Conservation (phyloP, 331 rosid species). For the Erythrophleum ivorense region DNA sequence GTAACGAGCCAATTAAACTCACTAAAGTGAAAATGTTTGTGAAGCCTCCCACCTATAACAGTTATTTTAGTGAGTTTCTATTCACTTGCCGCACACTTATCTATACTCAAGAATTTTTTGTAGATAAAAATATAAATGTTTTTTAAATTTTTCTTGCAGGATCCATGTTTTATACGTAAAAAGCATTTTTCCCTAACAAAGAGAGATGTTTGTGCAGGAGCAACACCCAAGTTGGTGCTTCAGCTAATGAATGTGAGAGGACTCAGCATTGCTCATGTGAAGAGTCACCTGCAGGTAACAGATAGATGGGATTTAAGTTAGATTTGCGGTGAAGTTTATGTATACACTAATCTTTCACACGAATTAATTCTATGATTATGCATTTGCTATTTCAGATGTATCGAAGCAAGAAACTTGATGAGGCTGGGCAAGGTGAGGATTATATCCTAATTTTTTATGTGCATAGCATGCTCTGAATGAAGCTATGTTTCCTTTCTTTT, state of each 20-base stretch:
- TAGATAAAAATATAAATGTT: background rate
- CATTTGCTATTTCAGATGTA: slow-evolving; percentile 72
- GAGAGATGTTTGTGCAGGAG: slow-evolving; percentile 47
- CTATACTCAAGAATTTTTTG: background rate
- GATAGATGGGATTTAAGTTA: background rate
- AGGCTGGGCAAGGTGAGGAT: slow-evolving; percentile 81
- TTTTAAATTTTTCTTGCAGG: background rate
- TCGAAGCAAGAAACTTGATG: slow-evolving; percentile 92
- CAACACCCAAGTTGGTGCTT: slow-evolving; percentile 70
- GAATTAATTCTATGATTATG: slow-evolving; percentile 6
- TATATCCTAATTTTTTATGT: background rate
- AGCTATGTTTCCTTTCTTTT: background rate
- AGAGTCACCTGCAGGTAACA: slow-evolving; percentile 67
- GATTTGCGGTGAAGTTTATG: background rate
- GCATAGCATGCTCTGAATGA: background rate
- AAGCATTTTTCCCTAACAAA: background rate
- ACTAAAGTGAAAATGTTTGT: background rate
- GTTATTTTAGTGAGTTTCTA: background rate
- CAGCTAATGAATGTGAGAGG: slow-evolving; percentile 74
- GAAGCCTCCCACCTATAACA: background rate
- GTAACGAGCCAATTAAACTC: background rate
- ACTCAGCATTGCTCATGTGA: slow-evolving; percentile 73
- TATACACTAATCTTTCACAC: background rate
- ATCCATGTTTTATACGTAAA: background rate
- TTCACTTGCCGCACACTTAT: background rate